A percentile compares a stretch with the other conserved stretches of the same genome.
Conservation (phyloP, 108 stramenopile genomes). For the Seminavis robusta region DNA sequence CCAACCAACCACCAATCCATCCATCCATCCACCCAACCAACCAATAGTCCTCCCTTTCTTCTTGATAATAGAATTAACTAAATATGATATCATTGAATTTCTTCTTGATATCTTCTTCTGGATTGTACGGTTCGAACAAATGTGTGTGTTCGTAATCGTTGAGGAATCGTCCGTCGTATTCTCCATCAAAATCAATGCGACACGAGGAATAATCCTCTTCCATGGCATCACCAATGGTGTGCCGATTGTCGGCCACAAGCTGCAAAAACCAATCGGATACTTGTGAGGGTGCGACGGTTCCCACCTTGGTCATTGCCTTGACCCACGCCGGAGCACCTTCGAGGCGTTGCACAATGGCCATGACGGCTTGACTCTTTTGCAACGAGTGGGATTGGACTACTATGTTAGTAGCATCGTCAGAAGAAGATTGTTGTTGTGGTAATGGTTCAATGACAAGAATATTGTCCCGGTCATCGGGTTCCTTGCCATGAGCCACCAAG, state of each 20-base stretch:
- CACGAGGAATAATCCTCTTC: conserved; percentile 50
- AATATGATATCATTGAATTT: too few relatives aligned
- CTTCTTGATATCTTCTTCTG: too few relatives aligned
- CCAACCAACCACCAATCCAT: too few relatives aligned
- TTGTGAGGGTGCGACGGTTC: conserved; percentile 33
- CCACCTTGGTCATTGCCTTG: conserved; percentile 12
- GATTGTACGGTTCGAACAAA: conserved; percentile 4
- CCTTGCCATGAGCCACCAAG: conserved; percentile 18
- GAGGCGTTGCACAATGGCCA: too few relatives aligned
- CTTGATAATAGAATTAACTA: too few relatives aligned
- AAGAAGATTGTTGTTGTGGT: conserved; percentile 9
- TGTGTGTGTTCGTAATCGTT: conserved; percentile 25
- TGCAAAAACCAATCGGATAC: conserved; percentile 51
- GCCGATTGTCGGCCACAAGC: conserved; percentile 49
- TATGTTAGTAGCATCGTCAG: conserved; percentile 27
- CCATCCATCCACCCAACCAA: too few relatives aligned
- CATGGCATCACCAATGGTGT: conserved; percentile 49
- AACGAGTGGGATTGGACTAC: conserved; percentile 6
- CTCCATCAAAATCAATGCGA: conserved; percentile 50
- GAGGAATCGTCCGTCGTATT: conserved; percentile 27
- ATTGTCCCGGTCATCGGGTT: conserved; percentile 4
- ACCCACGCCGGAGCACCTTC: too few relatives aligned
- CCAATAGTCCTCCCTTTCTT: too few relatives aligned
- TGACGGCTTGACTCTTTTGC: too few relatives aligned
- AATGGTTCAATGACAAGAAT: conserved; percentile 18